Percentiles rank a stretch among this genome's conserved stretches.
phyloP scores from a whole-genome alignment of 1,284 basidiomycete genomes.

The Rhodotorula sp. region DNA sequence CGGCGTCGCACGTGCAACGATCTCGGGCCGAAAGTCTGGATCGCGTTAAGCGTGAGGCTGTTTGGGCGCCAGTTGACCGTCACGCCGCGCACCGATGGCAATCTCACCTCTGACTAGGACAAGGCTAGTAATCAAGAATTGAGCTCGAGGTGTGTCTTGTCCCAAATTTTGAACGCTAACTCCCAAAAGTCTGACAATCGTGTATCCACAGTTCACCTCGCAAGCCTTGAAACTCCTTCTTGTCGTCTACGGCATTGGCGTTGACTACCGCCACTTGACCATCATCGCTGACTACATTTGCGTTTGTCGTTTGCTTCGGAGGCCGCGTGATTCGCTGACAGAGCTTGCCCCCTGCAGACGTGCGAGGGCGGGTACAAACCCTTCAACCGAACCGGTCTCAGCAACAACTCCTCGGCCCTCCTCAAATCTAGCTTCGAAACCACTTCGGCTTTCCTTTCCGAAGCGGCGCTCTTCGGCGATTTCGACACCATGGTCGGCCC shows the following conservation, averaged over 20 bases:
- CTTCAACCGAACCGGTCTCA: constrained; percentile 94
- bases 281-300: constrained; percentile 99
- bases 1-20: constrained; percentile 44
- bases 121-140: constrained; percentile 68
- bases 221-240: constrained; percentile 80
- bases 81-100: constrained; percentile 57
- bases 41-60: constrained; percentile 49
- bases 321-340: neutral
- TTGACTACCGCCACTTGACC: constrained; percentile 90
- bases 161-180: neutral
- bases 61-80: constrained; percentile 58
- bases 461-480: constrained; percentile 91
- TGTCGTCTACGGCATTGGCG: constrained; percentile 95
- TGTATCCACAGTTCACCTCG: constrained; percentile 56
- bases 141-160: constrained; percentile 69
- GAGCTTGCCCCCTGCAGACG: constrained; percentile 61
- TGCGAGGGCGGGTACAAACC: constrained; percentile 96
- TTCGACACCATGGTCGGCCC: constrained; percentile 88
- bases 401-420: constrained; percentile 85
- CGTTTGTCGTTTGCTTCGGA: constrained; percentile 47
- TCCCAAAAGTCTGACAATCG: constrained; percentile 1
- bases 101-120: constrained; percentile 69
- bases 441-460: constrained; percentile 91
- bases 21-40: constrained; percentile 54
- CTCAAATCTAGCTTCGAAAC: constrained; percentile 98